phyloP scores from a whole-genome alignment of 176 grass and related monocot genomes.

The Carex littledalei region DNA sequence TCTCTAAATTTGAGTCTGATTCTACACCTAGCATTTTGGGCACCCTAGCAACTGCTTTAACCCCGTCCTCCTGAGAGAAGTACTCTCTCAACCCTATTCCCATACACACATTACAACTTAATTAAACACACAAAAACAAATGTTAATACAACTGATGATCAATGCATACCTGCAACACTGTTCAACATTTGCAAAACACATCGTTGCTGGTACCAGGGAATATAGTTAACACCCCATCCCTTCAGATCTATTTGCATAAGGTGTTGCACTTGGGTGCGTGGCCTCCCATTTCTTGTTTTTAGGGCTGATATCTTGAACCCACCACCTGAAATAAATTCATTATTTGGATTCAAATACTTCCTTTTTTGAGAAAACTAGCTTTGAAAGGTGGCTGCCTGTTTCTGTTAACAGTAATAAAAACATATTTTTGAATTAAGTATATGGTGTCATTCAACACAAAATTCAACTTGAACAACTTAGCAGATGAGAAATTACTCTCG shows the following conservation, averaged over 20 bases:
- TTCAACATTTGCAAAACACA: slow-evolving; percentile 84
- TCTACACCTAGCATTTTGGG: slow-evolving; percentile 64
- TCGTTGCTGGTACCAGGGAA: slow-evolving; percentile 79
- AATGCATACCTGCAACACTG: slow-evolving; percentile 60
- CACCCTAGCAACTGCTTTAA: slow-evolving; percentile 56
- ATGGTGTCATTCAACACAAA: slow-evolving; percentile 8
- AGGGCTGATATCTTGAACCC: slow-evolving; percentile 93
- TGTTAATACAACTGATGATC: slow-evolving; percentile 18
- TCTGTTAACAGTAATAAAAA: slow-evolving; percentile 13
- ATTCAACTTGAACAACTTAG: slow-evolving; percentile 17
- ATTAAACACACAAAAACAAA: neutral
- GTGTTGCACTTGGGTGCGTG: slow-evolving; percentile 88
- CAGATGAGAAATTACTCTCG: slow-evolving; percentile 58
- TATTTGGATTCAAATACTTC: slow-evolving; percentile 17
- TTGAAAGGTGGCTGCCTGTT: neutral
- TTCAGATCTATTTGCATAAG: slow-evolving; percentile 93
- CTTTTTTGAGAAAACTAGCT: neutral
- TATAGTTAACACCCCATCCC: slow-evolving; percentile 83
- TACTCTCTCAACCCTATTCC: slow-evolving; percentile 79
- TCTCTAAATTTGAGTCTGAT: slow-evolving; percentile 31
- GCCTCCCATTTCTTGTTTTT: slow-evolving; percentile 57
- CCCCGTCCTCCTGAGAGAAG: slow-evolving; percentile 81
- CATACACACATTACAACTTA: slow-evolving; percentile 12
- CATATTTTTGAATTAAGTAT: neutral
- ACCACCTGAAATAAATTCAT: slow-evolving; percentile 52